Evolutionary conservation across 768 basidiomycete species (phyloP), one percentile per base, ranked within the genome.

Genomic region (Boletus tomentosulus): DNA sequence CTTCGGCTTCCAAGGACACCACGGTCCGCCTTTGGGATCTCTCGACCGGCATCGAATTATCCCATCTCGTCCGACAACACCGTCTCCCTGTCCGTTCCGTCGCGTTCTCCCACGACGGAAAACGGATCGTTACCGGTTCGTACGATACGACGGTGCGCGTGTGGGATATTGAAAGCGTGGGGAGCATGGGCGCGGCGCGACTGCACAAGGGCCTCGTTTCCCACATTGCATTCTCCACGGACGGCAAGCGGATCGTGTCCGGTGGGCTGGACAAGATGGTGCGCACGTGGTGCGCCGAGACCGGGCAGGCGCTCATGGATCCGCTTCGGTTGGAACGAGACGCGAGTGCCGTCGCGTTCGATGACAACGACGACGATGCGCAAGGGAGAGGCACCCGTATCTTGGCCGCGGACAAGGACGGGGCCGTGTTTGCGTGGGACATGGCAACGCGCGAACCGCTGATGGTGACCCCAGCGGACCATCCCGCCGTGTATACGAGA

Each of bases 1-100:
- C 62, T 0, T 71, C 70, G 1, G 69, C 61, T 0, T 71, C 70
- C 44, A 65, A 60, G 11, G 70, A 71, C 22, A 66, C 61, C 2
- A 61, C 66, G n/a, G 65, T 66, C 6, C 67, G 71, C 1, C 50
- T 71, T 2, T 71, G 69, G 69, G 62, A 67, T 27, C 30, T 64
- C 10, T 27, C 35, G 33, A 56, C 61, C 0, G 55, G 57, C 1
- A 30, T 49, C 0, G 65, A 71, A 38, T 59, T 69, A 13, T 4
- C 59, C 2, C 57, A 63, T 2, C 63, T 69, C n/a, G 16, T 70
- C 19, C 63, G 69, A 31, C 69, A 57, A 34, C 68, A 69, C 46
- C 64, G 60, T 39, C 43, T 65, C 11, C 51, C 61, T 9, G 49
- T 69, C 3, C 65, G 62, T n/a, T 50, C 53, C 9, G 65, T 71